These are phyloP conservation scores for Ilyonectria robusta DNA, from an alignment of 2,329 filamentous ascomycete genomes.

Conservation along the genomic window DNA sequence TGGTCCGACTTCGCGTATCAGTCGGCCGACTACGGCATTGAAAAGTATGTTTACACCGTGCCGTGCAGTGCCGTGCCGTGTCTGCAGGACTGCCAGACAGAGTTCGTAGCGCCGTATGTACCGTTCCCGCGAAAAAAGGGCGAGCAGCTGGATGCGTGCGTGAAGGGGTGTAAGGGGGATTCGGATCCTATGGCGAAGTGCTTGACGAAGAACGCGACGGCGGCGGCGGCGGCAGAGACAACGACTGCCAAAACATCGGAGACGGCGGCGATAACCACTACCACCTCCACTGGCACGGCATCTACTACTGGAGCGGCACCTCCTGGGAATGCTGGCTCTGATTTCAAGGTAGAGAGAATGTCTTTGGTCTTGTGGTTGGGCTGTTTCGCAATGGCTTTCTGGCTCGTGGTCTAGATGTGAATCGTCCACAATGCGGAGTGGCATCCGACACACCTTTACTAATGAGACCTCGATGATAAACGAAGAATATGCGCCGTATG, in stretches of 20 bases:
- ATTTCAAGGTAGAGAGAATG: background rate
- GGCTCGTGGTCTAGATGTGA: background rate
- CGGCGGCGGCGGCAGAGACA: background rate
- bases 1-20: conserved; percentile 7
- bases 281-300: background rate
- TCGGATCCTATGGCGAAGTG: conserved; percentile 12
- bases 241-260: background rate
- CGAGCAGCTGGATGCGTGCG: conserved; percentile 15
- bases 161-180: conserved; percentile 1
- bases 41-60: background rate
- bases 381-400: background rate
- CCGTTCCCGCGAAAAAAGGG: background rate
- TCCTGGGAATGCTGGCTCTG: background rate
- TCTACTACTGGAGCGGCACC: too few species aligned
- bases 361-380: background rate
- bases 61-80: conserved; percentile 20
- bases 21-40: conserved; percentile 12
- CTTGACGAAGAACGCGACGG: conserved; percentile 11
- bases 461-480: background rate
- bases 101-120: conserved; percentile 10
- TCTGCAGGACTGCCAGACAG: conserved; percentile 15
- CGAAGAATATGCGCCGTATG: too few species aligned
- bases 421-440: background rate
- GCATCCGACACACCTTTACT: background rate
- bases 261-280: background rate